Conservation (phyloP, 2,329 filamentous ascomycete genomes). For the Aspergillus amoenus region DNA sequence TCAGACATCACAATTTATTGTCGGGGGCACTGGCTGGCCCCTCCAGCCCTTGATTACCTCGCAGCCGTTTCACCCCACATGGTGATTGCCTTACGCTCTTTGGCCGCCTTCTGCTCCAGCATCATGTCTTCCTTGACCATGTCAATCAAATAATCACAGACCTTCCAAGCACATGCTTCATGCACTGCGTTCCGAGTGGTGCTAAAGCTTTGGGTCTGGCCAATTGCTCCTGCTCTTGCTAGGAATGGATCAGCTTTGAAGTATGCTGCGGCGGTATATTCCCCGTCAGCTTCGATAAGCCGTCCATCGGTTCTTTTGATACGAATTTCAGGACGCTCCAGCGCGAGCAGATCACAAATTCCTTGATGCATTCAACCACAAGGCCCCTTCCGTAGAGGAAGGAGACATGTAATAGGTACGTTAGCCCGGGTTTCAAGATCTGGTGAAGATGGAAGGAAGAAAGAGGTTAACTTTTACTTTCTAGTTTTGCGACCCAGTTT, state of each 20-base stretch:
- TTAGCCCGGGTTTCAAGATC: neutral
- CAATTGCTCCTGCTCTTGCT: conserved; percentile 29
- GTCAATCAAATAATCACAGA: conserved; percentile 27
- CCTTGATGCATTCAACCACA: conserved; percentile 12
- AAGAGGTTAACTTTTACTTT: conserved; percentile 18
- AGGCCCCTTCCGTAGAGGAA: neutral
- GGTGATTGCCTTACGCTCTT: conserved; percentile 8
- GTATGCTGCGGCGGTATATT: conserved; percentile 21
- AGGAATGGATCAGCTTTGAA: conserved; percentile 30
- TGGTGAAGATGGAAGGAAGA: neutral
- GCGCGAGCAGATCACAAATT: conserved; percentile 23
- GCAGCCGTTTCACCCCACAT: conserved; percentile 6
- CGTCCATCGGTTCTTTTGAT: conserved; percentile 13
- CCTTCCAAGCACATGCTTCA: conserved; percentile 26
- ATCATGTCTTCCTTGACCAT: conserved; percentile 29
- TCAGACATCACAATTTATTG: neutral
- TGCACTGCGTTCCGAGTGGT: conserved; percentile 11
- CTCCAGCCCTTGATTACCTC: neutral
- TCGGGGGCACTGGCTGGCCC: too few relatives aligned
- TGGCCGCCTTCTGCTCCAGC: conserved; percentile 7
- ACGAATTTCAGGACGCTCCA: conserved; percentile 22
- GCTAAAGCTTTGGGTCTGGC: conserved; percentile 12
- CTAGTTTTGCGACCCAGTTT: conserved; percentile 15
- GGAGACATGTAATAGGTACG: neutral
- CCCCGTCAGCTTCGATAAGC: conserved; percentile 12